A percentile compares a stretch with the other conserved stretches of the same genome.
Evolutionary conservation across 2,329 filamentous ascomycete genomes (phyloP).

Genomic region (Podosphaera leucotricha): DNA sequence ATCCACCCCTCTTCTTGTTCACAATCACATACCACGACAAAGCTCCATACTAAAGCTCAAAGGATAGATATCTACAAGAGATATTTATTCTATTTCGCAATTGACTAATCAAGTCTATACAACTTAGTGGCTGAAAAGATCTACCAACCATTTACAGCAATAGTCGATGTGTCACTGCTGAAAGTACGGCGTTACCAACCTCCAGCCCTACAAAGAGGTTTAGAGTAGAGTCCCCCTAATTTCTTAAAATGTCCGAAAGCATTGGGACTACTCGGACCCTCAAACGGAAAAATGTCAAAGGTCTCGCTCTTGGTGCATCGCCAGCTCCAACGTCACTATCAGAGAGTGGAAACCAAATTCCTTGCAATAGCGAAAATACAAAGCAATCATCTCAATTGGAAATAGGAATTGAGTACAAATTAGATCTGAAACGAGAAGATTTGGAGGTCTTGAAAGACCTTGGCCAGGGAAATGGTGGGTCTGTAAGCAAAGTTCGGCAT

Average conservation of each 20-base stretch:
- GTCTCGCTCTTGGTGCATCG: slow-evolving; percentile 63
- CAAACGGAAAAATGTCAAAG: slow-evolving; percentile 99
- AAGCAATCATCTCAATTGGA: slow-evolving; percentile 49
- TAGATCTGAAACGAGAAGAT: slow-evolving; percentile 80
- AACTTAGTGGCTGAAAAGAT: background rate
- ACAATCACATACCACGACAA: background rate
- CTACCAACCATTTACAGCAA: background rate
- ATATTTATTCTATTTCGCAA: background rate
- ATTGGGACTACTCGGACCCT: slow-evolving; percentile 55
- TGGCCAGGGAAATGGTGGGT: slow-evolving; percentile 87
- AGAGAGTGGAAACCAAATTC: slow-evolving; percentile 41
- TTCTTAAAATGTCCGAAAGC: slow-evolving; percentile 23
- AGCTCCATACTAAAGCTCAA: background rate
- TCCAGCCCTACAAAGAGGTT: background rate
- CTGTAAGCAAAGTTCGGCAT: slow-evolving; percentile 94
- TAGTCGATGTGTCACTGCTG: background rate
- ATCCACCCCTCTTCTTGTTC: background rate
- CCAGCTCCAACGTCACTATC: slow-evolving; percentile 48
- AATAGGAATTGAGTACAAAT: slow-evolving; percentile 91
- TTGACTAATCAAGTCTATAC: background rate
- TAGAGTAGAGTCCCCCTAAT: background rate
- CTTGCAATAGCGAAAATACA: slow-evolving; percentile 33
- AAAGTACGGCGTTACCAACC: background rate
- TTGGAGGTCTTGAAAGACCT: slow-evolving; percentile 83
- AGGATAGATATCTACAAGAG: background rate